These are phyloP conservation scores for Claviceps monticola DNA, from an alignment of 2,329 filamentous ascomycete species.

Conservation along the genomic window DNA sequence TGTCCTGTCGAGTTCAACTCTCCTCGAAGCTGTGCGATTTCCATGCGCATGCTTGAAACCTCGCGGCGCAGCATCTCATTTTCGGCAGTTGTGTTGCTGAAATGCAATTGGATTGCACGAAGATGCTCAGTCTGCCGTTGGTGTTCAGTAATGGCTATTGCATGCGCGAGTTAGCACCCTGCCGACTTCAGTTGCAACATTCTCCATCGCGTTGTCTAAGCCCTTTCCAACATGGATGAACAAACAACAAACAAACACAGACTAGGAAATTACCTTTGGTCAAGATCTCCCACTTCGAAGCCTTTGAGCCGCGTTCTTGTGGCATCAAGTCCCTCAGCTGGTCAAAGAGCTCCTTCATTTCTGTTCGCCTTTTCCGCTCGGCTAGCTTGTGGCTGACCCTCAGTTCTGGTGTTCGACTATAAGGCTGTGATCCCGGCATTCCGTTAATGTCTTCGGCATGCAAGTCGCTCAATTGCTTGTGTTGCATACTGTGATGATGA, in stretches of 20 bases:
- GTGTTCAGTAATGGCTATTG: constrained; percentile 46
- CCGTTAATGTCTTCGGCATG: constrained; percentile 42
- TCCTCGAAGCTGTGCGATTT: constrained; percentile 32
- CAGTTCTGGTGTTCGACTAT: constrained; percentile 70
- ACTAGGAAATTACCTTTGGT: constrained; percentile 52
- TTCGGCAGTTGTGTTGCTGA: constrained; percentile 27
- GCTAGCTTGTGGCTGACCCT: constrained; percentile 76
- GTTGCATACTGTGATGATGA: constrained; percentile 66
- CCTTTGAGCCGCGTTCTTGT: constrained; percentile 69
- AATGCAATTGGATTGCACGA: constrained; percentile 32
- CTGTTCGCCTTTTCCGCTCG: constrained; percentile 68
- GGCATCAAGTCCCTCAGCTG: constrained; percentile 66
- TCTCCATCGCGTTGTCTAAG: too few species aligned
- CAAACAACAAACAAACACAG: too few species aligned
- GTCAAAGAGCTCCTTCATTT: constrained; percentile 83
- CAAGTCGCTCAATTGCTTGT: constrained; percentile 55
- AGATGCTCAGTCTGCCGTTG: constrained; percentile 38
- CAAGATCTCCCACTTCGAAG: constrained; percentile 80
- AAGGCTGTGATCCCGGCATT: constrained; percentile 50
- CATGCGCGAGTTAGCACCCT: neutral
- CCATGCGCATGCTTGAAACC: constrained; percentile 31
- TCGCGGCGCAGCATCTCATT: constrained; percentile 36
- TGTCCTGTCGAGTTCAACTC: constrained; percentile 13
- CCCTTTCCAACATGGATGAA: too few species aligned
- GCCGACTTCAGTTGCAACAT: neutral